Evolutionary conservation across 2,329 filamentous ascomycete genomes (phyloP), one percentile per base, ranked within the genome.

Genomic region (Penicillium sumatraense): DNA sequence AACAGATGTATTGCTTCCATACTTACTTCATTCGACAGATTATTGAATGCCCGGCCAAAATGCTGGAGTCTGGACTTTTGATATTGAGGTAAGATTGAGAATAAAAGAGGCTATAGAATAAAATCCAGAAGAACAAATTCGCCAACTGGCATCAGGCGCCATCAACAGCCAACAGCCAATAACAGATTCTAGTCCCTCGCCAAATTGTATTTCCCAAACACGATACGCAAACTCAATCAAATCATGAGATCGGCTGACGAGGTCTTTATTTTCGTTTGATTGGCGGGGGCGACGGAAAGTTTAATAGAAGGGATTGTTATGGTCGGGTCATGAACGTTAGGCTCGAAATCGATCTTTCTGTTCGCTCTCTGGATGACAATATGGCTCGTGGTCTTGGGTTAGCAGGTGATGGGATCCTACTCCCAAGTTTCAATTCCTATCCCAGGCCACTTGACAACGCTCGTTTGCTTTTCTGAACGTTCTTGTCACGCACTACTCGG

Each of bases 191-290:
- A 38, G 9, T 38, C 35, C 35, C 35, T 38, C 35, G 21, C 18
- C 38, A 41, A 53, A 53, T 41, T 53, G 50, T 21, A 47, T 48
- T 6, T 47, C 33, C 50, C 50, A 53, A 11, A 53, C 42, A 35
- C 36, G 16, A 18, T 26, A 31, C 13, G 42, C 50, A 38, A 53
- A 48, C 24, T 53, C 42, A 33, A 53, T 29, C 33, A 53, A 26
- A 3, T 53, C 50, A 14, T 53, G 50, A 23, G 50, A 47, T 13
- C 3, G 3, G 31, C 47, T 31, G 13, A 53, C 23, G 27, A 53
- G n/a, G 24, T 53, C 50, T n/a, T 16, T 18, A 11, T 53, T 42
- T 31, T 18, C 21, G 18, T 33, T 21, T 5, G 20, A 23, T 29
- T 47, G 13, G 8, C 18, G 33, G 11, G 33, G 33, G 4, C 50